Evolutionary conservation across 257 asterid species (phyloP).

Genomic region (Ballota nigra): DNA sequence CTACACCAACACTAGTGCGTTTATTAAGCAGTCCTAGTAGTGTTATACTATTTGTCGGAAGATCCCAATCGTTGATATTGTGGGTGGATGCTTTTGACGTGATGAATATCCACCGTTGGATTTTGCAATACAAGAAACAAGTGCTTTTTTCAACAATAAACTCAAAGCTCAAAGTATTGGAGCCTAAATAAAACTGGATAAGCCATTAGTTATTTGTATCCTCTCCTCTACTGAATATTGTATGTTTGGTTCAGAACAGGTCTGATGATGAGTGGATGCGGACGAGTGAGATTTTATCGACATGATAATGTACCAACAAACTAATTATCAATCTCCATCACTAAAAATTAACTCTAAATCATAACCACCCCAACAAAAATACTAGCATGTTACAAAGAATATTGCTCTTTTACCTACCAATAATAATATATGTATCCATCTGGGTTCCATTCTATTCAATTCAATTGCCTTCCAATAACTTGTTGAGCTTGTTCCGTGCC

Average conservation of each 20-base stretch:
- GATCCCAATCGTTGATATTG: background rate
- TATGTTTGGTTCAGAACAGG: slow-evolving; percentile 27
- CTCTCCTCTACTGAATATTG: background rate
- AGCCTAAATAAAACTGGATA: background rate
- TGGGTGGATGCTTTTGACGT: background rate
- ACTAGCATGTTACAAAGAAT: slow-evolving; percentile 20
- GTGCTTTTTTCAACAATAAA: no score
- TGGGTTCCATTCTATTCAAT: no score
- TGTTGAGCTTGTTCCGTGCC: slow-evolving; percentile 58
- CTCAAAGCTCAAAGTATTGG: no score
- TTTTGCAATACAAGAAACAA: background rate
- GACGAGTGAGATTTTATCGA: slow-evolving; percentile 26
- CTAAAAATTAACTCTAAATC: background rate
- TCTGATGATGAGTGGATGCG: slow-evolving; percentile 10
- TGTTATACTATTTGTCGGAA: background rate
- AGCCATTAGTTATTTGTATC: background rate
- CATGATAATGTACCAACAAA: no score
- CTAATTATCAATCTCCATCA: background rate
- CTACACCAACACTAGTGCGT: no score
- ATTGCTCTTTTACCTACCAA: no score
- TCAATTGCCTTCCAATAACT: slow-evolving; percentile 55
- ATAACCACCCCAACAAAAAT: no score
- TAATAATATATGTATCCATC: no score
- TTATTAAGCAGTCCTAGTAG: background rate
- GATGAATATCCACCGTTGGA: slow-evolving; percentile 12